These are phyloP conservation scores for Emergomyces pasteurianus DNA, from an alignment of 2,329 filamentous ascomycete genomes.

Conservation along the genomic window DNA sequence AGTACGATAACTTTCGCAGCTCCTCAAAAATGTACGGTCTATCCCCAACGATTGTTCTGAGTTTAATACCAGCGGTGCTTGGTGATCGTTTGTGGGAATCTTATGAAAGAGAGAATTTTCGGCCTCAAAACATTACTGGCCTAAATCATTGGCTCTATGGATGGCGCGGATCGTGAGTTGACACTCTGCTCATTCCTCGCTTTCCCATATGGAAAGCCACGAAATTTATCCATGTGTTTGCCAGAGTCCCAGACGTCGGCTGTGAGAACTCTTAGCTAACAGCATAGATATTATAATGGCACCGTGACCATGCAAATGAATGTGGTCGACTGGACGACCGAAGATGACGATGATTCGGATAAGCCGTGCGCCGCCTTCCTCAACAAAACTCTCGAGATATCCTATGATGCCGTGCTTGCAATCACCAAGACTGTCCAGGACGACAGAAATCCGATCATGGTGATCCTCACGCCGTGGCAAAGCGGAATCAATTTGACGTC, in stretches of 20 bases:
- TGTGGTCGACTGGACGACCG: constrained; percentile 1
- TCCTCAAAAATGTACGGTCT: background rate
- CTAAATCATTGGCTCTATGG: background rate
- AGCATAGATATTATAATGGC: background rate
- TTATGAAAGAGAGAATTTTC: background rate
- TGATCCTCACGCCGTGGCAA: background rate
- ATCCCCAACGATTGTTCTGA: background rate
- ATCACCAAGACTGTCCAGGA: background rate
- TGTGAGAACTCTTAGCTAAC: background rate
- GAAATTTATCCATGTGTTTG: background rate
- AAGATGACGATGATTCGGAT: background rate
- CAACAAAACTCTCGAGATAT: background rate
- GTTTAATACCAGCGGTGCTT: background rate
- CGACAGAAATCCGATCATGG: background rate
- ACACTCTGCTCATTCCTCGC: background rate
- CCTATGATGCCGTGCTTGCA: background rate
- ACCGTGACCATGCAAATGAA: background rate
- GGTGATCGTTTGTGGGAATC: background rate
- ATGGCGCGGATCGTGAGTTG: background rate
- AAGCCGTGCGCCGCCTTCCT: background rate
- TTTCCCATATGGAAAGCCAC: background rate
- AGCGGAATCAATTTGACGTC: background rate
- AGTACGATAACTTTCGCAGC: background rate
- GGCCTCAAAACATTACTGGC: background rate
- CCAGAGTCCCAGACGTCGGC: background rate